Conservation (phyloP, 352 stramenopile genomes). For the Pythium rishiriense region DNA sequence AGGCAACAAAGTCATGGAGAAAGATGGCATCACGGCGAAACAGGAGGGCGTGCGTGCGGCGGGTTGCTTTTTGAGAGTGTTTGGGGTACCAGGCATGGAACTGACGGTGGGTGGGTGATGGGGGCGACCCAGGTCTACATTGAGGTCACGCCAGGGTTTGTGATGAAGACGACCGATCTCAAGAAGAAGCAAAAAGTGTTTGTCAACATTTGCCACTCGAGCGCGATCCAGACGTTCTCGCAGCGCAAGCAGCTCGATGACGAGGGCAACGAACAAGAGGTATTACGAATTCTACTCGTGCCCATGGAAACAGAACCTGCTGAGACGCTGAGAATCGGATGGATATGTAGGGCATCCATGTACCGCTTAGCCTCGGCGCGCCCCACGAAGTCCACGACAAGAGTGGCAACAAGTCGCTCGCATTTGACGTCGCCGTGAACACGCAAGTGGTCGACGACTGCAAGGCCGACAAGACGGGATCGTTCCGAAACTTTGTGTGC, state of each 20-base stretch:
- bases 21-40: conserved; percentile 48
- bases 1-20: conserved; percentile 73
- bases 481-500: conserved; percentile 84
- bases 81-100: no score
- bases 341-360: conserved; percentile 72
- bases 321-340: no score
- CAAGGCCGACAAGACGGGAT: conserved; percentile 56
- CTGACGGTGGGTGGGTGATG: background rate
- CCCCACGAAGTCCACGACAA: conserved; percentile 81
- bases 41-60: conserved; percentile 53
- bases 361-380: conserved; percentile 66
- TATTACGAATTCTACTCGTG: conserved; percentile 10
- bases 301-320: no score
- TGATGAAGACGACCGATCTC: conserved; percentile 72
- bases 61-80: no score
- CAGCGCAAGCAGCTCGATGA: conserved; percentile 78
- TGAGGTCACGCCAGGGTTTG: conserved; percentile 73
- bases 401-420: conserved; percentile 52
- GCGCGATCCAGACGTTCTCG: conserved; percentile 76
- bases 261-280: conserved; percentile 74
- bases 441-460: conserved; percentile 71
- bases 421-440: conserved; percentile 83
- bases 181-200: conserved; percentile 78
- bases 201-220: conserved; percentile 72
- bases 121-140: conserved; percentile 53